Percentiles rank a stretch among this genome's conserved stretches.
These are phyloP conservation scores for Neobulgaria alba DNA, from an alignment of 2,329 filamentous ascomycete genomes.

Conservation along the genomic window DNA sequence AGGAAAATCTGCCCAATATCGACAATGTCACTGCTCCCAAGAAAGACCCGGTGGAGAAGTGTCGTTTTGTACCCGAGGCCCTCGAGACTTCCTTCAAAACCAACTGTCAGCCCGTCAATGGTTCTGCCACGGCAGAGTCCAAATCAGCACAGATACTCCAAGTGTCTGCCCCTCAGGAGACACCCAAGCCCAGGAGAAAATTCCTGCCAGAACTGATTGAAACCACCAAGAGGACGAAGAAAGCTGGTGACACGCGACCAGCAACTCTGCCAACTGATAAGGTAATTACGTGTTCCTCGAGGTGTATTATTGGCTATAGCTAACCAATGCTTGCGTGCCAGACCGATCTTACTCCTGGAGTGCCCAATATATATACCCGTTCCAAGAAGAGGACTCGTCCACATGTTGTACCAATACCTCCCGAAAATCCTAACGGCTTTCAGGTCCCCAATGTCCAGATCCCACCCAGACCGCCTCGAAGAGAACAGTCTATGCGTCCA, in stretches of 20 bases:
- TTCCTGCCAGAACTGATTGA: constrained; percentile 79
- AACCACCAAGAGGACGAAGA: constrained; percentile 63
- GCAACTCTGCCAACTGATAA: constrained; percentile 58
- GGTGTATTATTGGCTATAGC: not conserved
- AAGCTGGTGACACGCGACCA: constrained; percentile 54
- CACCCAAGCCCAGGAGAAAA: constrained; percentile 31
- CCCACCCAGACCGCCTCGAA: constrained; percentile 31
- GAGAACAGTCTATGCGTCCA: constrained; percentile 34
- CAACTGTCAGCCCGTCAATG: constrained; percentile 32
- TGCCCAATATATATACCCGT: constrained; percentile 27
- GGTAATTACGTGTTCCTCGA: constrained; percentile 48
- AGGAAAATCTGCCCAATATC: constrained; percentile 16
- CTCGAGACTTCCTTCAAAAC: constrained; percentile 64
- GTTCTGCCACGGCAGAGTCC: constrained; percentile 44
- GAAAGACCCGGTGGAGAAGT: constrained; percentile 32
- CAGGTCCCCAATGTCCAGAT: constrained; percentile 27
- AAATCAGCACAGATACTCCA: constrained; percentile 42
- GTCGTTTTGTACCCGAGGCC: constrained; percentile 59
- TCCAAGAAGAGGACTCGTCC: constrained; percentile 21
- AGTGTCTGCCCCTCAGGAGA: constrained; percentile 25
- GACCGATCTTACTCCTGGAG: constrained; percentile 26
- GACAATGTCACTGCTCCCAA: constrained; percentile 21
- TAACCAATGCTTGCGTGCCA: constrained; percentile 9
- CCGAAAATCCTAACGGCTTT: constrained; percentile 30
- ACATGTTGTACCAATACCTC: constrained; percentile 35